Evolutionary conservation across 2,329 filamentous ascomycete genomes (phyloP).

Genomic region (Ceratocystis albifundus): DNA sequence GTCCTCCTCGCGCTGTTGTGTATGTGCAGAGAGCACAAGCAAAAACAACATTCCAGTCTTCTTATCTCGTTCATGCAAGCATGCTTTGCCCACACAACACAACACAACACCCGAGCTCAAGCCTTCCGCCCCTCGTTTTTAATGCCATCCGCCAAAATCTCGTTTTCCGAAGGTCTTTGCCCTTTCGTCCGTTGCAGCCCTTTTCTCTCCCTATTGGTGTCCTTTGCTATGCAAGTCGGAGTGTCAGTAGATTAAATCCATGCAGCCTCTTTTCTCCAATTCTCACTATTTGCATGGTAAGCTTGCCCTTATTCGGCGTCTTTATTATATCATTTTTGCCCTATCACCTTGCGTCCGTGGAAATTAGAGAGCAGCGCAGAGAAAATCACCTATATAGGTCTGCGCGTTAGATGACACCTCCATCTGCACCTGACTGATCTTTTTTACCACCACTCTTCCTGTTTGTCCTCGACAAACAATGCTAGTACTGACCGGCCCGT

Average conservation of each 20-base stretch:
- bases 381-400: background rate
- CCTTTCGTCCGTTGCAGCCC: background rate
- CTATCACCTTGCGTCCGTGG: too few relatives aligned
- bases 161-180: background rate
- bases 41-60: background rate
- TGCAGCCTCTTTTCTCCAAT: slow-evolving; percentile 9
- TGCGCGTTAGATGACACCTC: background rate
- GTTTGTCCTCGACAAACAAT: background rate
- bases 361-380: background rate
- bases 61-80: slow-evolving; percentile 9
- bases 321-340: background rate
- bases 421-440: background rate
- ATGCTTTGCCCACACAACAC: background rate
- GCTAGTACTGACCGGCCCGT: background rate
- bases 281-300: background rate
- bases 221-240: slow-evolving; percentile 12
- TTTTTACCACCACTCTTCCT: background rate
- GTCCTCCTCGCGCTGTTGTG: background rate
- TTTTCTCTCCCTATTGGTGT: background rate
- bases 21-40: background rate
- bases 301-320: background rate
- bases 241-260: slow-evolving; percentile 3
- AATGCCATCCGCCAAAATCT: too few relatives aligned
- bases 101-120: background rate
- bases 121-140: too few relatives aligned